Percentiles rank a stretch among this genome's conserved stretches.
These are phyloP conservation scores for Rhodotorula sp. DNA, from an alignment of 1,284 basidiomycete species.

Conservation along the genomic window DNA sequence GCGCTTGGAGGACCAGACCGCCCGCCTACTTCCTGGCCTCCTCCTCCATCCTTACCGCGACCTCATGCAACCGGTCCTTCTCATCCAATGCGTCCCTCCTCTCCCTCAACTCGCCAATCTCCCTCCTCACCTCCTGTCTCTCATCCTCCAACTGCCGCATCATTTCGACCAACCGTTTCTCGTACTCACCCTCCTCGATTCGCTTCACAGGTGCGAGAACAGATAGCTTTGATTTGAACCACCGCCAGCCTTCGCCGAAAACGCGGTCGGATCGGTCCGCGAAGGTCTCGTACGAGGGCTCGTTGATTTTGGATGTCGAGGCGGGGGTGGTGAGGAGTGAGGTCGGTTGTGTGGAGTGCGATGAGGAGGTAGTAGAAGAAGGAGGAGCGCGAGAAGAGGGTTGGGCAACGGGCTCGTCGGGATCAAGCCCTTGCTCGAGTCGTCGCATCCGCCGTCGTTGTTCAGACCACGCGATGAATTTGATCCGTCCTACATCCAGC, in stretches of 20 bases:
- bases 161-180: slow-evolving; percentile 10
- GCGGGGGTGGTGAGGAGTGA: neutral
- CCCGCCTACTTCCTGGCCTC: neutral
- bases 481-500: slow-evolving; percentile 24
- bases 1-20: neutral
- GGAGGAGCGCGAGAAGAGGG: neutral
- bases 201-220: slow-evolving; percentile 21
- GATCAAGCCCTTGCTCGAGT: neutral
- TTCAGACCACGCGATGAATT: slow-evolving; percentile 20
- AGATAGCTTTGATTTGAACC: neutral
- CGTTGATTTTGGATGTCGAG: neutral
- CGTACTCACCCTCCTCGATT: slow-evolving; percentile 30
- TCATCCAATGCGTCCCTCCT: slow-evolving; percentile 2
- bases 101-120: slow-evolving; percentile 10
- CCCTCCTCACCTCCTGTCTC: slow-evolving; percentile 9
- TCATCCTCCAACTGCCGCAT: slow-evolving; percentile 11
- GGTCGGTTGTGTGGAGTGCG: neutral
- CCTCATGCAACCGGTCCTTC: neutral
- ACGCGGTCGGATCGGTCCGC: slow-evolving; percentile 34
- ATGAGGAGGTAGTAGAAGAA: neutral
- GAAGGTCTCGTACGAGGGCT: slow-evolving; percentile 33
- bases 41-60: neutral
- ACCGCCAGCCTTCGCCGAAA: slow-evolving; percentile 7
- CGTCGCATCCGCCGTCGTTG: neutral
- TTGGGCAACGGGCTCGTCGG: neutral